Evolutionary conservation across 2,329 filamentous ascomycete species (phyloP), one percentile per base, ranked within the genome.

Genomic region (Ascochyta koolunga): DNA sequence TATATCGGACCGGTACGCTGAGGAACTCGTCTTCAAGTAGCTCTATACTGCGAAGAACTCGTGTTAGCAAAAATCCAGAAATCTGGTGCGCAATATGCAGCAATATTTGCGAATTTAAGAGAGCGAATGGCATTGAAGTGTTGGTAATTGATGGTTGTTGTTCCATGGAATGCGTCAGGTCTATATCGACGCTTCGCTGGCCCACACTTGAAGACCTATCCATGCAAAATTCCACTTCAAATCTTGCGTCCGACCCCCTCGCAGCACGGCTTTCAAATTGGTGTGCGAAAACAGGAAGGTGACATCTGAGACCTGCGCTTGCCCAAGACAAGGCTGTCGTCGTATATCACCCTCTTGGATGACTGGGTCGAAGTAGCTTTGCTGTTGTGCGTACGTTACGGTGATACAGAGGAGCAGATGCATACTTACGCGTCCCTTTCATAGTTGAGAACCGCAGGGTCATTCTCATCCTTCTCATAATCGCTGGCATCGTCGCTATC

Each of bases 1-100:
- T 74, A 52, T 73, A 72, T 15, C 66, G 61, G 10, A 68, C 64
- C 1, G 76, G 72, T 5, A 79, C 64, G 7, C 68, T 62, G 0
- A 65, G 70, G 43, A 78, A 79, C 37, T 79, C 76, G 45, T 77
- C 73, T 58, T 77, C 77, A 11, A 80, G 67, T n/a, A 74, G 37
- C 6, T 66, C 61, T 35, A 55, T 7, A n/a, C 72, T 75, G 43
- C 10, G 43, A 19, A 6, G 21, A 9, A 56, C 13, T 18, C 7
- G 36, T 36, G 54, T 67, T 37, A 66, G 60, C 35, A 40, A 50
- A 46, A 22, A 15, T 8, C 7, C 11, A 21, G 18, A 22, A 18
- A n/a, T 11, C 16, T 32, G 19, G 36, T 15, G 40, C n/a, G 18
- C 43, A 22, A 18, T 15, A 9, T 25, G 18, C 22, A 47, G 22